These are phyloP conservation scores for Talaromyces sp. DNA, from an alignment of 2,329 filamentous ascomycete genomes.

Conservation along the genomic window DNA sequence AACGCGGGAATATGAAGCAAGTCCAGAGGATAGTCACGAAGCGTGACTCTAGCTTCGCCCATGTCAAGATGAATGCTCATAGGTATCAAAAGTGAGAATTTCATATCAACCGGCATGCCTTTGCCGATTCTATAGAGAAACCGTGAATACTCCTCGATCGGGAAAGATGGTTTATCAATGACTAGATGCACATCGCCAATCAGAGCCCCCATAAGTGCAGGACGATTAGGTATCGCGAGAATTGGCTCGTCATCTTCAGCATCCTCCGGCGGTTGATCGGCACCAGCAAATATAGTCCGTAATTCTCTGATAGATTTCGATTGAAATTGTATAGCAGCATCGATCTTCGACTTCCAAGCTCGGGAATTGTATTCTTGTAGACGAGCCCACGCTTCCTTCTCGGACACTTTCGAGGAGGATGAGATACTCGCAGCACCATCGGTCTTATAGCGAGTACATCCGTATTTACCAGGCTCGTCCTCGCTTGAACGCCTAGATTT, in stretches of 20 bases:
- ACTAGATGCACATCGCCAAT: constrained; percentile 80
- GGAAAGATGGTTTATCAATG: constrained; percentile 90
- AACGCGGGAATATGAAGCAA: constrained; percentile 84
- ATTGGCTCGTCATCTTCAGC: constrained; percentile 78
- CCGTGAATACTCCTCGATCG: constrained; percentile 70
- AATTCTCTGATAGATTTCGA: constrained; percentile 72
- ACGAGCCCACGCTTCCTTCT: constrained; percentile 68
- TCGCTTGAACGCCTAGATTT: constrained; percentile 21
- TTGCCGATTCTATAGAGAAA: constrained; percentile 92
- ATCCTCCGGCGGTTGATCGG: constrained; percentile 75
- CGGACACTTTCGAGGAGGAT: constrained; percentile 64
- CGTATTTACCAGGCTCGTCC: constrained; percentile 27
- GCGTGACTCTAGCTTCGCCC: constrained; percentile 78
- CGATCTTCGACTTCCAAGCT: constrained; percentile 89
- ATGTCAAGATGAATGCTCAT: constrained; percentile 86
- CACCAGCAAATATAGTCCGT: constrained; percentile 73
- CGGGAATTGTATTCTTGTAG: constrained; percentile 77
- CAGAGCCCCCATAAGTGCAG: constrained; percentile 72
- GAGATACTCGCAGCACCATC: constrained; percentile 70
- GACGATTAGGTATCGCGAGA: constrained; percentile 76
- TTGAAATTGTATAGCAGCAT: constrained; percentile 65
- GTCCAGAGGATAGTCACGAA: constrained; percentile 91
- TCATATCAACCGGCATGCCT: constrained; percentile 86
- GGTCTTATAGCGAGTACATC: constrained; percentile 63
- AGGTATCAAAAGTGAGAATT: constrained; percentile 83